Base-by-base conservation (phyloP, 2,329 filamentous ascomycete genomes). In the Purpureocillium lavendulum region DNA sequence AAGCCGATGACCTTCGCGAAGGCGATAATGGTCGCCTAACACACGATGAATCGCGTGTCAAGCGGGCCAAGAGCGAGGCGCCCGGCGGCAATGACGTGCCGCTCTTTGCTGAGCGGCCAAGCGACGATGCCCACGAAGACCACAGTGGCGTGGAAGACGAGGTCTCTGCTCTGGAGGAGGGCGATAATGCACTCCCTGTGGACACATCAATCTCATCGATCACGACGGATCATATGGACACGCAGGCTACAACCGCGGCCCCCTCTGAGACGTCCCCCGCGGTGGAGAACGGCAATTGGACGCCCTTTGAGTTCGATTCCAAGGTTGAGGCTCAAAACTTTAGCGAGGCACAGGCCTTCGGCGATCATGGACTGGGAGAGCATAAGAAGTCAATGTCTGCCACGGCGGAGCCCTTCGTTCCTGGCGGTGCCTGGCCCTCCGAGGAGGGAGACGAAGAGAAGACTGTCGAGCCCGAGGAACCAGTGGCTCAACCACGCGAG, bases 71-170 rank as follows among this genome's bases (percentile, higher is more conserved):
- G 49, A 79, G 77, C 43, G 71, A 63, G 34, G 75, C 70, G 14
- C 75, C 73, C 38, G 80, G 84, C 51, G 82, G 77, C 14, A 81
- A 94, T 50, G 75, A 82, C 36, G 79, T 90, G 17, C 82, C 84
- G 16, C 69, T 78, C 38, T 94, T 94, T 58, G 86, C 87, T 8
- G 69, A 77, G 38, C 71, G 69, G 12, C 65, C 63, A 2, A 45
- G 46, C 8, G 40, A 53, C n/a, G 35, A 44, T 4, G 40, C 28
- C 36, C 47, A 46, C 24, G 53, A 57, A 30, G 47, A 47, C 12
- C 46, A 49, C 4, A 51, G 49, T 40, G 46, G 40, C 18, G 51
- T 43, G 4, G 57, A 62, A 29, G n/a, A n/a, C n/a, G 52, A 53
- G 26, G 45, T 40, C 33, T 53, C 51, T 17, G 56, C 31, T 4